Evolutionary conservation across 768 basidiomycete species (phyloP).

Genomic region (Mycena belliarum): DNA sequence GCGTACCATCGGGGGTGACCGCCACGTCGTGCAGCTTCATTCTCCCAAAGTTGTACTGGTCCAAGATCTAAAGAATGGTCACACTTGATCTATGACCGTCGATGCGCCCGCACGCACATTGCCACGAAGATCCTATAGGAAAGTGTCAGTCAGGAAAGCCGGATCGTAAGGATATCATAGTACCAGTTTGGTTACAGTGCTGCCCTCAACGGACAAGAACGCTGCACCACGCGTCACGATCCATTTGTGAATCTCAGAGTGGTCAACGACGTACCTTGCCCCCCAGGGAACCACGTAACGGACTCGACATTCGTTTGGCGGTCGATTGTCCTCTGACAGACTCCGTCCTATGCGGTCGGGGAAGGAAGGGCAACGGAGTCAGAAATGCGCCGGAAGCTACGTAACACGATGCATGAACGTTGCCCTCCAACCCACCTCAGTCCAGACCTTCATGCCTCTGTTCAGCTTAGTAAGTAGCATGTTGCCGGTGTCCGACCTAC

Average conservation of each 20-base stretch:
- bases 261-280: constrained; percentile 44
- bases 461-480: constrained; percentile 64
- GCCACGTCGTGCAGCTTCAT: constrained; percentile 73
- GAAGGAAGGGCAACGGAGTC: constrained; percentile 5
- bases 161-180: constrained; percentile 18
- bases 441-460: constrained; percentile 73
- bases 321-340: constrained; percentile 66
- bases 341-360: constrained; percentile 52
- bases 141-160: constrained; percentile 12
- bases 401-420: constrained; percentile 3
- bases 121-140: constrained; percentile 55
- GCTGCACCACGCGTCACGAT: constrained; percentile 34
- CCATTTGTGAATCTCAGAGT: too few species aligned
- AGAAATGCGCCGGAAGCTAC: constrained; percentile 5
- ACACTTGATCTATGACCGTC: neutral
- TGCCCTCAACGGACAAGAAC: constrained; percentile 72
- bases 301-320: constrained; percentile 57
- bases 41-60: constrained; percentile 56
- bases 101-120: constrained; percentile 38
- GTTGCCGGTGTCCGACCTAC: constrained; percentile 69
- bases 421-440: constrained; percentile 45
- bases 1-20: constrained; percentile 63
- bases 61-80: constrained; percentile 43
- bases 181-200: constrained; percentile 60
- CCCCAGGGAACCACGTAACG: constrained; percentile 67